Conservation (phyloP, 2,329 filamentous ascomycete species). For the Trichoderma koningiopsis region DNA sequence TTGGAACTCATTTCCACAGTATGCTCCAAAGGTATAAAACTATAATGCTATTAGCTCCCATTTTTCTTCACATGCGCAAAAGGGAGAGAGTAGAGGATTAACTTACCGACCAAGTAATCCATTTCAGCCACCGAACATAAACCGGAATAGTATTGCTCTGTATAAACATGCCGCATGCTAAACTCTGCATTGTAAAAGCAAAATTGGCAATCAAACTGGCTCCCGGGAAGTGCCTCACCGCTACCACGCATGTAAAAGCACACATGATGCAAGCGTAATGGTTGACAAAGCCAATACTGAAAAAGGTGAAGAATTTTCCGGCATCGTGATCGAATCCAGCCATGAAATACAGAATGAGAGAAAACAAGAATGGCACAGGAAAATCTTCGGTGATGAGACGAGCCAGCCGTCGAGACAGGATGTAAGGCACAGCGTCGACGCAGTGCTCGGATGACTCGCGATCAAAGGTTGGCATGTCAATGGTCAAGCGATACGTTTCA, state of each 20-base stretch:
- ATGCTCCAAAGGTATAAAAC: conserved; percentile 72
- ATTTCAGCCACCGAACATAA: conserved; percentile 79
- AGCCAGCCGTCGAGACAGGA: conserved; percentile 69
- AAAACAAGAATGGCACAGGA: conserved; percentile 71
- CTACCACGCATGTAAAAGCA: conserved; percentile 66
- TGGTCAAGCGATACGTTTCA: conserved; percentile 72
- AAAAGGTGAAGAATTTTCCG: conserved; percentile 70
- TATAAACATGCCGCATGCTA: conserved; percentile 77
- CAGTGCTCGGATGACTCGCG: conserved; percentile 74
- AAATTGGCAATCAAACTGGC: conserved; percentile 74
- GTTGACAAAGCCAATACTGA: conserved; percentile 66
- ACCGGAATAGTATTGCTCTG: conserved; percentile 72
- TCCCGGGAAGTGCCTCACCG: conserved; percentile 67
- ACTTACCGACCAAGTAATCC: conserved; percentile 60
- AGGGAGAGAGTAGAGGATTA: not conserved
- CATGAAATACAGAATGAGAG: conserved; percentile 77
- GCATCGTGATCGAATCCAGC: conserved; percentile 67
- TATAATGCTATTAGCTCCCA: conserved; percentile 31
- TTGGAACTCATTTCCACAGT: conserved; percentile 72
- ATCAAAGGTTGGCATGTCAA: conserved; percentile 76
- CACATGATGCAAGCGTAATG: conserved; percentile 76
- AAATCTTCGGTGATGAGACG: conserved; percentile 71
- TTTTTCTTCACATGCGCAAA: not conserved
- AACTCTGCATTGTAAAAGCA: conserved; percentile 70
- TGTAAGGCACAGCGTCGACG: conserved; percentile 67